Base-by-base conservation (phyloP, 2,329 filamentous ascomycete species). In the Orbilia javanica region DNA sequence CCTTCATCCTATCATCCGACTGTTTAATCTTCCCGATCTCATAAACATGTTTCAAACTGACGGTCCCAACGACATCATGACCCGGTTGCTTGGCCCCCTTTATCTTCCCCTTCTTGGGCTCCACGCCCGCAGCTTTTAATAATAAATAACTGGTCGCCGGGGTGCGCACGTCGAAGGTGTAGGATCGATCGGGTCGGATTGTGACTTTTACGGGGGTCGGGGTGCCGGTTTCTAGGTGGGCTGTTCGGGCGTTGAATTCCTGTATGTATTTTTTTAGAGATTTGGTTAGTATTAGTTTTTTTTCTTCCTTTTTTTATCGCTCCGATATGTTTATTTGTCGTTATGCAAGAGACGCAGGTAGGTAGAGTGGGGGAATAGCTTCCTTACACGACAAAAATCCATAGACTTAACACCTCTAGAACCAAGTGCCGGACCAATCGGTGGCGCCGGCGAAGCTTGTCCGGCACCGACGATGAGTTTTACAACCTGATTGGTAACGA, bases 351-450 rank as follows among this genome's bases (percentile, higher is more conserved):
- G n/a, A n/a, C n/a, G n/a, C n/a, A n/a, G n/a, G n/a, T n/a, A 8
- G 31, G 31, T 6, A 11, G 4, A 36, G 34, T 36, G 3, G n/a
- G 27, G n/a, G 7, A 22, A 6, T 2, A 31, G 29, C 29, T 57
- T 44, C 69, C 83, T 72, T 84, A 97, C 95, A 89, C 98, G 98
- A 90, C 96, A 98, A 85, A 98, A 99, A 86, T 99, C 96, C 91
- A 99, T 99, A 74, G 93, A 96, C 87, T 99, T 99, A 79, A 99
- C 92, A 87, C 96, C 96, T 87, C 97, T 98, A 84, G 91, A 95
- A 86, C 96, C 96, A 80, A 99, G 89, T 67, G 96, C 96, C 74
- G 96, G 96, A 87, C 96, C 96, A 82, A 99, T 94, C 3, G 96
- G 96, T 36, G 96, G 96, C 85, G 94, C 96, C 31, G 96, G 96